Percentiles rank a stretch among this genome's conserved stretches.
These are phyloP conservation scores for Talinum fruticosum DNA, from an alignment of 148 eudicot genomes.

Conservation along the genomic window DNA sequence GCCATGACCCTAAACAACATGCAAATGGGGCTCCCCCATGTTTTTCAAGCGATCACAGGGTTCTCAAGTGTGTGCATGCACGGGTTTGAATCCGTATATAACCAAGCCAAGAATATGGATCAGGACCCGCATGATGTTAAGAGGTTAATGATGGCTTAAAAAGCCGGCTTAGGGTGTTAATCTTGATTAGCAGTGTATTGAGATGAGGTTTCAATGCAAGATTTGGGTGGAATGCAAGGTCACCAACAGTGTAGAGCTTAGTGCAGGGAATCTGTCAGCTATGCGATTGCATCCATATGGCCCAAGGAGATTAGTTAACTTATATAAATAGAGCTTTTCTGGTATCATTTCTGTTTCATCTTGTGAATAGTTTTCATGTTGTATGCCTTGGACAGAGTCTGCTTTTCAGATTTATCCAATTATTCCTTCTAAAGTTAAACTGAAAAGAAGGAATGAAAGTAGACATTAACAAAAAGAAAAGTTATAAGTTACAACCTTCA, in stretches of 20 bases:
- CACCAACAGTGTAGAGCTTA: constrained; percentile 6
- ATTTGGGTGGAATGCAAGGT: background rate
- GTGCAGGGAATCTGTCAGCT: constrained; percentile 17
- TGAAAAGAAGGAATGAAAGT: constrained; percentile 4
- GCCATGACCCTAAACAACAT: constrained; percentile 77
- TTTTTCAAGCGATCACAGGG: constrained; percentile 81
- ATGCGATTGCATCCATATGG: background rate
- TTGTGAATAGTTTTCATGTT: constrained; percentile 13
- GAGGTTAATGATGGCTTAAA: constrained; percentile 42
- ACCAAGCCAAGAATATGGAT: constrained; percentile 50
- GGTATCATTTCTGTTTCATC: background rate
- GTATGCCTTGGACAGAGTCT: constrained; percentile 3
- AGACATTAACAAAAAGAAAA: constrained; percentile 12
- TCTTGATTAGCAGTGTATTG: constrained; percentile 16
- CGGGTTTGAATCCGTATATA: constrained; percentile 63
- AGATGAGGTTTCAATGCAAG: background rate
- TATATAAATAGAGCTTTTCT: background rate
- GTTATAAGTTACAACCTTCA: too few relatives aligned
- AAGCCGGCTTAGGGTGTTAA: constrained; percentile 4
- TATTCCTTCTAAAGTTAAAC: background rate
- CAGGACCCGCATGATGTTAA: constrained; percentile 52
- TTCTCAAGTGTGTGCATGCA: constrained; percentile 75
- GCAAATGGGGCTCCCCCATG: constrained; percentile 84
- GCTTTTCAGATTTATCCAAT: background rate
- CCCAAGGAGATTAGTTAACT: background rate